phyloP scores from a whole-genome alignment of 371 early-diverging fungal species.

The Mortierella sp. region DNA sequence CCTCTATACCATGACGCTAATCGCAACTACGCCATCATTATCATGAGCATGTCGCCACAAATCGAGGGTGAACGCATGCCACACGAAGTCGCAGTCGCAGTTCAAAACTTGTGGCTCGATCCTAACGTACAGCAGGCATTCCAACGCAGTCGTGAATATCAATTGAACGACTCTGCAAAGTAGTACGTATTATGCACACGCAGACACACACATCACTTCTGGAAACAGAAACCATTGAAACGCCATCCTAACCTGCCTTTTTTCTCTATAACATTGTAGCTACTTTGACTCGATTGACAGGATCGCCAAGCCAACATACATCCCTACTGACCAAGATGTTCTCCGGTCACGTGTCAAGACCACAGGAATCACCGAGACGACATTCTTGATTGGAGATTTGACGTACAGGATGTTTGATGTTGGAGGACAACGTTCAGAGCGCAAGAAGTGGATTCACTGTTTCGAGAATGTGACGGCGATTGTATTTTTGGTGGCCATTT shows the following conservation, averaged over 20 bases:
- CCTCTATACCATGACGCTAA: constrained; percentile 70
- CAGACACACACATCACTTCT: no score
- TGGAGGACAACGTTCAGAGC: constrained; percentile 94
- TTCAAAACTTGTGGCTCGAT: constrained; percentile 89
- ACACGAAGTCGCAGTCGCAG: constrained; percentile 80
- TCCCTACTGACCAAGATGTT: constrained; percentile 93
- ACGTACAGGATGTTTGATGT: constrained; percentile 96
- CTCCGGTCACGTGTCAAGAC: constrained; percentile 90
- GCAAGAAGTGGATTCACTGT: constrained; percentile 96
- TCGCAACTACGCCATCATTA: constrained; percentile 73
- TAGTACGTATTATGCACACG: constrained; percentile 72
- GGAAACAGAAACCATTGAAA: no score
- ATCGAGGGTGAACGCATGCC: constrained; percentile 87
- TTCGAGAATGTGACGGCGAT: constrained; percentile 97
- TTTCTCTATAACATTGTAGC: constrained; percentile 36
- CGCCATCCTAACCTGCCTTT: background rate
- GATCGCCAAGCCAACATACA: constrained; percentile 81
- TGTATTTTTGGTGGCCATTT: constrained; percentile 94
- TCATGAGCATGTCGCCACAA: constrained; percentile 85
- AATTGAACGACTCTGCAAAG: constrained; percentile 90
- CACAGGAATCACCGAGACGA: constrained; percentile 92
- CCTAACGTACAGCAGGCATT: constrained; percentile 85
- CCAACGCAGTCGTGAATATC: constrained; percentile 91
- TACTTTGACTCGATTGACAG: constrained; percentile 96
- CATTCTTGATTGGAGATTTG: constrained; percentile 86